These are phyloP conservation scores for Acanthamoeba polyphaga DNA, from an alignment of 208 protist genomes.

Conservation along the genomic window DNA sequence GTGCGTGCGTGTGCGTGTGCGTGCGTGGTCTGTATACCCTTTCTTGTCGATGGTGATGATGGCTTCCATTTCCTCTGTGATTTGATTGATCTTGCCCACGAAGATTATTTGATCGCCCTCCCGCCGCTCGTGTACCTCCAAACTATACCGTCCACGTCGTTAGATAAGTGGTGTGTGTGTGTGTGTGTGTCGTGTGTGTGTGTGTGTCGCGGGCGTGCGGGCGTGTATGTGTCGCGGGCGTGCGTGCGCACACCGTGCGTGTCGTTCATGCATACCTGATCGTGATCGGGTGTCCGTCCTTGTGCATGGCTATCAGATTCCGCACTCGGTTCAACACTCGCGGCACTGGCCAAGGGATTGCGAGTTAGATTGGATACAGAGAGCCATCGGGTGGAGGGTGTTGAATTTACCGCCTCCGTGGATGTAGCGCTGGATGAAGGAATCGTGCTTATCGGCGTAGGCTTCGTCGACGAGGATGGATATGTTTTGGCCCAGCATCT, in stretches of 20 bases:
- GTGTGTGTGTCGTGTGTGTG: background rate
- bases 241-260: no score
- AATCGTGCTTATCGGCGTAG: conserved; percentile 10
- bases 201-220: no score
- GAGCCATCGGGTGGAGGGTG: background rate
- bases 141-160: background rate
- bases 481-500: conserved; percentile 61
- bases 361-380: background rate
- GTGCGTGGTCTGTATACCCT: background rate
- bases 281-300: conserved; percentile 42
- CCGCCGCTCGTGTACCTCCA: conserved; percentile 61
- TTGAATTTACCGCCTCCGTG: conserved; percentile 21
- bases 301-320: conserved; percentile 58
- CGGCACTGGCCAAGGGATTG: background rate
- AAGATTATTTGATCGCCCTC: conserved; percentile 42
- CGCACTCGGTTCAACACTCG: conserved; percentile 53
- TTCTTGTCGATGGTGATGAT: conserved; percentile 73
- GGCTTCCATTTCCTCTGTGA: conserved; percentile 73
- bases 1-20: background rate
- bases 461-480: background rate
- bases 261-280: conserved; percentile 19
- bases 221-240: no score
- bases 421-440: conserved; percentile 56
- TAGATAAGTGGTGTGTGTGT: background rate
- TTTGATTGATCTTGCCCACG: conserved; percentile 74